A percentile compares a stretch with the other conserved stretches of the same genome.
These are phyloP conservation scores for Fusarium veterinarium DNA, from an alignment of 2,329 filamentous ascomycete genomes.

Conservation along the genomic window DNA sequence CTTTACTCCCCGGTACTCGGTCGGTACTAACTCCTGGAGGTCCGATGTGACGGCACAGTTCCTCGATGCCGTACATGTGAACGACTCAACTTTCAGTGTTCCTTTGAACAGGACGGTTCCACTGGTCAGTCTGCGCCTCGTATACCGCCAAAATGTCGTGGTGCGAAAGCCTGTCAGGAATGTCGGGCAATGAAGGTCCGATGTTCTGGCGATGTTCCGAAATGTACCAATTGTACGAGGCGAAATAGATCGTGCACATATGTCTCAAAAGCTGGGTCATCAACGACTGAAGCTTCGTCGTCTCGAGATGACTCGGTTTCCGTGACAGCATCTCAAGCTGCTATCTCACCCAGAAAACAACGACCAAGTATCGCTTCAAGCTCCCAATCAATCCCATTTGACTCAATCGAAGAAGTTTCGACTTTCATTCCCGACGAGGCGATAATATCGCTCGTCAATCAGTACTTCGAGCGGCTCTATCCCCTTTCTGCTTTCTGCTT, in stretches of 20 bases:
- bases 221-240: conserved; percentile 41
- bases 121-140: conserved; percentile 37
- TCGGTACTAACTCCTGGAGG: conserved; percentile 43
- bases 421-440: conserved; percentile 34
- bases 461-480: conserved; percentile 43
- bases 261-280: conserved; percentile 23
- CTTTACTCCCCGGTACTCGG: conserved; percentile 33
- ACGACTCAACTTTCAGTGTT: conserved; percentile 44
- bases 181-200: conserved; percentile 45
- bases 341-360: conserved; percentile 22
- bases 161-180: conserved; percentile 42
- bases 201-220: conserved; percentile 43
- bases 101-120: conserved; percentile 44
- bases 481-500: conserved; percentile 41
- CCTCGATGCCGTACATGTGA: conserved; percentile 44
- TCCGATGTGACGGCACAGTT: conserved; percentile 45
- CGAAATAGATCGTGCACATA: conserved; percentile 43
- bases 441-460: conserved; percentile 25
- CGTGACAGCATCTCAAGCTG: not conserved
- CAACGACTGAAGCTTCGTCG: conserved; percentile 6
- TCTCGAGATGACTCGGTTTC: conserved; percentile 24
- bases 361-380: conserved; percentile 22
- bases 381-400: conserved; percentile 21
- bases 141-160: conserved; percentile 44
- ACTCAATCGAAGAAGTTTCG: not conserved